These are phyloP conservation scores for Fusarium musae DNA, from an alignment of 2,329 filamentous ascomycete species.

Conservation along the genomic window DNA sequence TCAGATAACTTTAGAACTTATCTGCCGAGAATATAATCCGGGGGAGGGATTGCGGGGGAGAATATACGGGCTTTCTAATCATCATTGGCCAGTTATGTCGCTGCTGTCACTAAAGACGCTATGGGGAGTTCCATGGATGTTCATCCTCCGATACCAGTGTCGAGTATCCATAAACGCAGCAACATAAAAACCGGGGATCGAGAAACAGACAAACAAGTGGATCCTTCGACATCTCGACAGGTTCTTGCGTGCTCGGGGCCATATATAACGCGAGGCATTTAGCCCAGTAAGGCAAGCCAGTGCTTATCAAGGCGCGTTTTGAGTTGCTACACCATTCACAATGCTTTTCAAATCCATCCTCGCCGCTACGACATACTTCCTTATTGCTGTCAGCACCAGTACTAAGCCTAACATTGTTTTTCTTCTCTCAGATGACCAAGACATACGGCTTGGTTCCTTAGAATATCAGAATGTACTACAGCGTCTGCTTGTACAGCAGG, in stretches of 20 bases:
- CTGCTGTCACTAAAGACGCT: background rate
- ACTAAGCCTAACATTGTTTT: too few species aligned
- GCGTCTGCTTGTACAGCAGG: too few species aligned
- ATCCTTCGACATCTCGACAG: background rate
- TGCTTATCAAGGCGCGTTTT: background rate
- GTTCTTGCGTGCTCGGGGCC: background rate
- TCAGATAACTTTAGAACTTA: background rate
- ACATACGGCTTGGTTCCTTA: too few species aligned
- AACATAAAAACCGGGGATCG: background rate
- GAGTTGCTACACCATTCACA: background rate
- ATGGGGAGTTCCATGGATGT: background rate
- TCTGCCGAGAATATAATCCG: too few species aligned
- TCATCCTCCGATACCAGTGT: background rate
- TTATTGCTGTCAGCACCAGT: too few species aligned
- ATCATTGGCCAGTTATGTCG: too few species aligned
- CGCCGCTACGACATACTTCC: too few species aligned
- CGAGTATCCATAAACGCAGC: background rate
- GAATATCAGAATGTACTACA: too few species aligned
- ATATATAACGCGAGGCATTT: background rate
- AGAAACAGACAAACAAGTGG: background rate
- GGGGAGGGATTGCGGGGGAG: too few species aligned
- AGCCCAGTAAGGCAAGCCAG: background rate
- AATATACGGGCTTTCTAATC: too few species aligned
- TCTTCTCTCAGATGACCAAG: too few species aligned
- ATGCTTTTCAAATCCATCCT: too few species aligned